Percentiles rank a stretch among this genome's conserved stretches.
Evolutionary conservation across 768 basidiomycete species (phyloP).

Genomic region (Galerina sulciceps): DNA sequence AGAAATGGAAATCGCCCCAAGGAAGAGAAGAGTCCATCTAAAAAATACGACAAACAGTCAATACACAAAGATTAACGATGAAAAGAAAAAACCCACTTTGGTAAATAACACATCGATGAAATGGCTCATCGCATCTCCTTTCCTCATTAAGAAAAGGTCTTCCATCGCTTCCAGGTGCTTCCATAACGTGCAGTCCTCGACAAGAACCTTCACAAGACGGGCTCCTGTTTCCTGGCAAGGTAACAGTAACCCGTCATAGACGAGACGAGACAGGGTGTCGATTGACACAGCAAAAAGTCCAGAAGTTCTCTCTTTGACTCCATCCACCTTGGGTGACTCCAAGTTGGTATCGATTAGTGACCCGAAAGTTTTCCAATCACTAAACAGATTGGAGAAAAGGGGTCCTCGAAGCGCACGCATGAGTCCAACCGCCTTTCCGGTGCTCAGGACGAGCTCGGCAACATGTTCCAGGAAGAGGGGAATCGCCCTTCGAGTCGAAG

Average conservation of each 20-base stretch:
- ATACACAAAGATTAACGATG: not conserved
- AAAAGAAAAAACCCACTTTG: constrained; percentile 49
- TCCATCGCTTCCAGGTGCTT: constrained; percentile 68
- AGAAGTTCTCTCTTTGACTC: constrained; percentile 9
- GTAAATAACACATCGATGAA: constrained; percentile 76
- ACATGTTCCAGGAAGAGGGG: constrained; percentile 69
- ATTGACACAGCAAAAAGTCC: constrained; percentile 55
- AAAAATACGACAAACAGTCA: not conserved
- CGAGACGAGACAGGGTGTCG: constrained; percentile 61
- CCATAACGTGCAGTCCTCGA: constrained; percentile 69
- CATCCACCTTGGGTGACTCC: constrained; percentile 14
- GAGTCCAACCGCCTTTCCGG: constrained; percentile 80
- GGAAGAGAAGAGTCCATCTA: constrained; percentile 76
- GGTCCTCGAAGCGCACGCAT: constrained; percentile 61
- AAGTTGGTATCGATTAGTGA: constrained; percentile 35
- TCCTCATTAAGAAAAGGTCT: constrained; percentile 73
- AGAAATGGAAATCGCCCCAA: constrained; percentile 85
- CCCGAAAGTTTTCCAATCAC: constrained; percentile 47
- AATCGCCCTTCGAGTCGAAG: constrained; percentile 34
- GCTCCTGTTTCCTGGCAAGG: constrained; percentile 57
- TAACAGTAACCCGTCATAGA: constrained; percentile 67
- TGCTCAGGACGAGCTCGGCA: constrained; percentile 60
- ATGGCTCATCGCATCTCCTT: constrained; percentile 77
- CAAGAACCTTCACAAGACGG: constrained; percentile 58
- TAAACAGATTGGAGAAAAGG: constrained; percentile 27